Base-by-base conservation (phyloP, 129 eudicot species). In the Flaveria brownii region DNA sequence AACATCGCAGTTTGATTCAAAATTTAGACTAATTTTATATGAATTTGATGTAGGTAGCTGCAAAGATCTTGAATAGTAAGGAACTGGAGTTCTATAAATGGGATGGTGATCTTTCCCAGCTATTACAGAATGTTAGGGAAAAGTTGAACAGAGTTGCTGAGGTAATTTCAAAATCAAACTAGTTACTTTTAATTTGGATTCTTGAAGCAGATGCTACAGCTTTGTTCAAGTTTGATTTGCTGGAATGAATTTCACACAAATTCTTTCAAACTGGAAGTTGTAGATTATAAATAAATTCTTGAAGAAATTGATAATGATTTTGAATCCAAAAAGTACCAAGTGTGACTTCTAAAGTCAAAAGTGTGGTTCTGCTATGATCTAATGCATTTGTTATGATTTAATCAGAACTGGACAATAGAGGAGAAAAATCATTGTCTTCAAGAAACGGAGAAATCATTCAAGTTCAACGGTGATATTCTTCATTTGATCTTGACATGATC, bases 61-160 rank as follows among this genome's bases (percentile, higher is more conserved):
- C 85, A 77, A 87, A 74, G 88, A 79, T 94, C 73, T 88, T 94
- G 9, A 64, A 86, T 64, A 85, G 85, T 9, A 89, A 87, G 77
- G 97, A 91, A 82, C 54, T 94, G 80, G 96, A 94, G 80, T 94
- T 94, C 76, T 94, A 94, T 78, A 94, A 91, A 72, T 94, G 98
- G 97, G 93, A 94, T 30, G 92, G 98, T 61, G 93, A 91, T 57
- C 90, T 94, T 15, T 45, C 91, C 18, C 92, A 84, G 25, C 88
- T 91, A 20, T 68, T 94, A 84, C 97, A 89, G 68, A 89, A 84
- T 78, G 98, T 91, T 9, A 84, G 96, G 78, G 97, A 94, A 14
- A 94, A 91, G 82, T 77, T 94, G 60, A 94, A 94, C 23, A 73
- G 30, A 75, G 98, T 94, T 77, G 91, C 98, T 62, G 87, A 94